A percentile compares a stretch with the other conserved stretches of the same genome.
Evolutionary conservation across 1,139 yeast species (phyloP).

Genomic region (Pichia sp.): DNA sequence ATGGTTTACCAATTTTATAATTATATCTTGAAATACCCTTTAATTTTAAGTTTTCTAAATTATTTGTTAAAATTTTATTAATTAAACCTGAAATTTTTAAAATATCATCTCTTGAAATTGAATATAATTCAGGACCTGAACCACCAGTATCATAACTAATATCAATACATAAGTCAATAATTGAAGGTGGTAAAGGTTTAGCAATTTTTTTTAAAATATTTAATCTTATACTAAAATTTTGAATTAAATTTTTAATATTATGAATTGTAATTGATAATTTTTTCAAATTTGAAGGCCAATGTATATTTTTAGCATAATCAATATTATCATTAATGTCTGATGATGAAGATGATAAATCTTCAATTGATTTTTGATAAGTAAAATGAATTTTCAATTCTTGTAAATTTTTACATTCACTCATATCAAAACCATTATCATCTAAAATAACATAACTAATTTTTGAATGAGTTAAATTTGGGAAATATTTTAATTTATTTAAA

Average conservation of each 20-base stretch:
- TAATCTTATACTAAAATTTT: slow-evolving; percentile 25
- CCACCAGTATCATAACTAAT: slow-evolving; percentile 29
- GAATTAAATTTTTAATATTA: slow-evolving; percentile 25
- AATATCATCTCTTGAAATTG: slow-evolving; percentile 26
- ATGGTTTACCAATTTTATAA: slow-evolving; percentile 26
- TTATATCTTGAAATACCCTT: slow-evolving; percentile 28
- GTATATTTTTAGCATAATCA: slow-evolving; percentile 15
- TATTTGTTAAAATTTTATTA: slow-evolving; percentile 23
- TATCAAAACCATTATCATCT: slow-evolving; percentile 25
- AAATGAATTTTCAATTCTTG: slow-evolving; percentile 28
- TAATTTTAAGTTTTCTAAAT: slow-evolving; percentile 24
- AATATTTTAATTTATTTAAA: slow-evolving; percentile 21
- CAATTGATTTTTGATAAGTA: slow-evolving; percentile 21
- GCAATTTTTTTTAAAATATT: slow-evolving; percentile 24
- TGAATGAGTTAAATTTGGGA: slow-evolving; percentile 26
- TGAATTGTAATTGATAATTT: slow-evolving; percentile 26
- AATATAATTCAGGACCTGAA: slow-evolving; percentile 25
- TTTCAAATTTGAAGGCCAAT: slow-evolving; percentile 26
- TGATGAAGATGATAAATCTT: slow-evolving; percentile 5
- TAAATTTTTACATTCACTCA: slow-evolving; percentile 23
- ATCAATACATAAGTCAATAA: slow-evolving; percentile 26
- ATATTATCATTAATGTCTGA: not conserved
- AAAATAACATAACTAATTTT: slow-evolving; percentile 26
- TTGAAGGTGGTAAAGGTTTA: slow-evolving; percentile 25
- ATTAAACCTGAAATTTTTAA: slow-evolving; percentile 23